Conservation (phyloP, 2,329 filamentous ascomycete species). For the Erysiphe neolycopersici region DNA sequence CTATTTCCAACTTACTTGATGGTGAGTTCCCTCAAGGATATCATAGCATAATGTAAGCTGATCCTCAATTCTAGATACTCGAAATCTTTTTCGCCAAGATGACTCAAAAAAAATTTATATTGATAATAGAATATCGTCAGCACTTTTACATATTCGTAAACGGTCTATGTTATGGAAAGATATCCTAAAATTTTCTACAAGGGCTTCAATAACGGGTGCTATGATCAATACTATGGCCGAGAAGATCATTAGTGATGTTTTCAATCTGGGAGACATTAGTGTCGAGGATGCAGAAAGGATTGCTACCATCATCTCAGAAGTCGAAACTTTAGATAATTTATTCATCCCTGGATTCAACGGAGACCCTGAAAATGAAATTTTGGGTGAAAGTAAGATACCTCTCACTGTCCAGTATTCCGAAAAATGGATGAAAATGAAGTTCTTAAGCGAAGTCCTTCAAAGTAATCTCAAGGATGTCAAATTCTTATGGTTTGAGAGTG, state of each 20-base stretch:
- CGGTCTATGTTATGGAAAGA: slow-evolving; percentile 28
- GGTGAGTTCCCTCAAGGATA: slow-evolving; percentile 14
- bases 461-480: slow-evolving; percentile 36
- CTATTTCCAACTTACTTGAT: slow-evolving; percentile 33
- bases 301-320: slow-evolving; percentile 13
- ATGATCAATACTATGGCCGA: slow-evolving; percentile 29
- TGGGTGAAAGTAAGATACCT: slow-evolving; percentile 15
- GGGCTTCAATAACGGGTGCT: slow-evolving; percentile 34
- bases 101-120: slow-evolving; percentile 17
- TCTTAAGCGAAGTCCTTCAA: slow-evolving; percentile 35
- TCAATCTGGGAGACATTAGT: slow-evolving; percentile 32
- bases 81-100: slow-evolving; percentile 30
- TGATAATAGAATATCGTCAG: slow-evolving; percentile 24
- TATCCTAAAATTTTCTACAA: slow-evolving; percentile 32
- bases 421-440: slow-evolving; percentile 36
- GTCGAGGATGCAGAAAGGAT: slow-evolving; percentile 37
- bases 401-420: slow-evolving; percentile 32
- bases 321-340: slow-evolving; percentile 15
- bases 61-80: slow-evolving; percentile 17
- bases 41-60: background rate
- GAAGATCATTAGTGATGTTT: slow-evolving; percentile 35
- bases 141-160: slow-evolving; percentile 24
- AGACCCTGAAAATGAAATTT: background rate
- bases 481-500: slow-evolving; percentile 37
- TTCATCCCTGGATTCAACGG: slow-evolving; percentile 20